A percentile compares a stretch with the other conserved stretches of the same genome.
These are phyloP conservation scores for Orbilia javanica DNA, from an alignment of 2,329 filamentous ascomycete species.

Conservation along the genomic window DNA sequence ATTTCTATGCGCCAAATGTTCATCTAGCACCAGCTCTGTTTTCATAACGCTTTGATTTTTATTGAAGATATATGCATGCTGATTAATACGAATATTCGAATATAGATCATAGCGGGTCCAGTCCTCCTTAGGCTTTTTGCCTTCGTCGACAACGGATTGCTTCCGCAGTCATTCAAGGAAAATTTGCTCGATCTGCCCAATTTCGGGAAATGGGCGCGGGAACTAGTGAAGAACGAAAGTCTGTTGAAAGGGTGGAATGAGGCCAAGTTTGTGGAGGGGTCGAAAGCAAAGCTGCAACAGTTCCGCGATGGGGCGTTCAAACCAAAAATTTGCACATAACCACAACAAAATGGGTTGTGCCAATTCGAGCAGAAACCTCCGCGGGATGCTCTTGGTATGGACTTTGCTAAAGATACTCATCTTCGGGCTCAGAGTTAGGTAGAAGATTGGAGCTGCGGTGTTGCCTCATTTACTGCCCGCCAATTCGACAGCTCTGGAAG, in stretches of 20 bases:
- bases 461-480: too few relatives aligned
- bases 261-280: slow-evolving; percentile 66
- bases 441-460: too few relatives aligned
- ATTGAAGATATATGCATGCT: not conserved
- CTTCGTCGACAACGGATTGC: slow-evolving; percentile 70
- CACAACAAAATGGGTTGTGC: not conserved
- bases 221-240: slow-evolving; percentile 73
- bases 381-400: not conserved
- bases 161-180: slow-evolving; percentile 68
- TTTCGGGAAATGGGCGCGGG: slow-evolving; percentile 76
- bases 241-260: slow-evolving; percentile 75
- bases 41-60: not conserved
- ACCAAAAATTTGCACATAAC: slow-evolving; percentile 6
- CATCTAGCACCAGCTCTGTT: not conserved
- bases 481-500: too few relatives aligned
- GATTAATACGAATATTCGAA: slow-evolving; percentile 55
- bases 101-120: slow-evolving; percentile 74
- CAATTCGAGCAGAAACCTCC: not conserved
- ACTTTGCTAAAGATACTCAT: too few relatives aligned
- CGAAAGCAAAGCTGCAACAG: slow-evolving; percentile 66
- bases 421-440: too few relatives aligned
- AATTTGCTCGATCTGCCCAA: slow-evolving; percentile 71
- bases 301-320: slow-evolving; percentile 17
- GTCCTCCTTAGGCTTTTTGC: slow-evolving; percentile 72
- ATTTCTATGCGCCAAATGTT: not conserved